Evolutionary conservation across 1,284 basidiomycete genomes (phyloP), one percentile per base, ranked within the genome.

Genomic region (Inonotus hispidus): DNA sequence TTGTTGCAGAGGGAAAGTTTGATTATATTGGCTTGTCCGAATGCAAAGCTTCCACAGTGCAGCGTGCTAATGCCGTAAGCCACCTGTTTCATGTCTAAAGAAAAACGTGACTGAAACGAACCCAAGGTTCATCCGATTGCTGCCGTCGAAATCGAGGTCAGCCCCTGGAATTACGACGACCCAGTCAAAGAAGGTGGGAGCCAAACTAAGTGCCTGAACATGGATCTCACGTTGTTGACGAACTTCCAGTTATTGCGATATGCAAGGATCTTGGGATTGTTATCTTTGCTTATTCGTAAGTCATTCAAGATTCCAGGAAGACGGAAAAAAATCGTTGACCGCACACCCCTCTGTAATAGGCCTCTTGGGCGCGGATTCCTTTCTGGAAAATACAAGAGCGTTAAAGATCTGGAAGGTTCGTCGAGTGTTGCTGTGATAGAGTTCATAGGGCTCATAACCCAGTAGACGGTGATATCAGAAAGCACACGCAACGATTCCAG

Each of bases 341-440:
- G 7, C 53, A 21, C 21, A n/a, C n/a, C n/a, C n/a, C n/a, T n/a
- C n/a, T n/a, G n/a, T 50, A 16, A 54, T 38, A 79, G 77, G 1
- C 85, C 84, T 0, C 76, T 87, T 14, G 84, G 83, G 8, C 73
- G 75, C 50, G 86, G 87, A 1, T 79, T 87, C 68, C 71, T 89
- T 19, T 77, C 79, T 0, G 82, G 84, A 11, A 71, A 72, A 43
- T 77, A 79, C 66, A 79, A 79, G 67, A 72, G 69, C 16, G 68
- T 67, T 3, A 74, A 78, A 32, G 83, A 87, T 68, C 72, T 87
- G 10, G 75, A 76, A 27, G 77, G 74, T 53, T 13, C 10, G 50
- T 52, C 7, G 4, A 32, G 10, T 52, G n/a, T 32, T 19, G n/a
- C 29, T 16, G 25, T 3, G 2, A 35, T 14, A 11, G 27, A 52